These are phyloP conservation scores for Exophiala bonariae DNA, from an alignment of 2,329 filamentous ascomycete genomes.

Conservation along the genomic window DNA sequence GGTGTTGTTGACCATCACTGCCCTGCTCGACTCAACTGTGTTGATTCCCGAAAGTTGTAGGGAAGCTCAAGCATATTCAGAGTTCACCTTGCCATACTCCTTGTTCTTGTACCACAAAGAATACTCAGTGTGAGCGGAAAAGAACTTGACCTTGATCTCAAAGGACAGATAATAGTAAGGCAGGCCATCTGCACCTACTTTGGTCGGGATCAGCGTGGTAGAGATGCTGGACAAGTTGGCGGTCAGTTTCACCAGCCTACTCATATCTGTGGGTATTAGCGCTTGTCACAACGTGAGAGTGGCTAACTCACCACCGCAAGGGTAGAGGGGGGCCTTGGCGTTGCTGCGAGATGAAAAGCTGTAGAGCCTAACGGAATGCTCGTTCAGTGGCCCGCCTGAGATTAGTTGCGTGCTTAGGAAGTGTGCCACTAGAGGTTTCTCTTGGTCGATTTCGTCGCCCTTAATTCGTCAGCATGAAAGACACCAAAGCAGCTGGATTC, in stretches of 20 bases:
- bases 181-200: slow-evolving; percentile 13
- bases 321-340: background rate
- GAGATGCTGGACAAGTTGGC: slow-evolving; percentile 21
- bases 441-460: slow-evolving; percentile 26
- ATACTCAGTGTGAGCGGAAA: slow-evolving; percentile 27
- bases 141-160: slow-evolving; percentile 24
- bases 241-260: slow-evolving; percentile 21
- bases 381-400: background rate
- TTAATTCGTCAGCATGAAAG: background rate
- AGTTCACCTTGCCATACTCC: slow-evolving; percentile 25
- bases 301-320: background rate
- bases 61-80: slow-evolving; percentile 23
- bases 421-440: slow-evolving; percentile 5
- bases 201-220: slow-evolving; percentile 9
- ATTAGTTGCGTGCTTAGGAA: background rate
- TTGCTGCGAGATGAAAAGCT: background rate
- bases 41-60: too few species aligned
- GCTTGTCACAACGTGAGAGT: background rate
- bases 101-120: slow-evolving; percentile 24
- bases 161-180: slow-evolving; percentile 20
- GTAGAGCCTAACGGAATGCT: background rate
- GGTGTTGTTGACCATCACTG: too few species aligned
- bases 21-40: too few species aligned
- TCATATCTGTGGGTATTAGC: slow-evolving; percentile 21
- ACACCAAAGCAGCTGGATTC: background rate